A percentile compares a stretch with the other conserved stretches of the same genome.
Conservation (phyloP, 768 basidiomycete genomes). For the Hygrophoropsis aurantiaca region DNA sequence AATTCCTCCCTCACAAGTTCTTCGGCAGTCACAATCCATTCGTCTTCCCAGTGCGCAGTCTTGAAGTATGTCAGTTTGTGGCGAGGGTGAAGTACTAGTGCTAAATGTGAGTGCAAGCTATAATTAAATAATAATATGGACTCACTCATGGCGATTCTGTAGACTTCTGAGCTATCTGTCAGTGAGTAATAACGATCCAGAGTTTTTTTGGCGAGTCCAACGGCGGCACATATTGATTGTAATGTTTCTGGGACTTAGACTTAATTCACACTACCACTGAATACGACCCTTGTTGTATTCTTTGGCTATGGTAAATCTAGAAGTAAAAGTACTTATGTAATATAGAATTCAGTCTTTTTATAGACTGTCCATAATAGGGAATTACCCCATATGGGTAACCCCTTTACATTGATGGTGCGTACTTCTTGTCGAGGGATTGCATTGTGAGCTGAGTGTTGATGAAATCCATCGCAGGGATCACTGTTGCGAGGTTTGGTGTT, state of each 20-base stretch:
- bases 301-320: too few relatives aligned
- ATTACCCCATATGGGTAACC: too few relatives aligned
- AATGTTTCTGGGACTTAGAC: too few relatives aligned
- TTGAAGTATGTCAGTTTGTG: conserved; percentile 31
- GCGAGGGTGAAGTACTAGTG: conserved; percentile 27
- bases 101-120: not conserved
- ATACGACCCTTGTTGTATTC: too few relatives aligned
- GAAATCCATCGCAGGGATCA: conserved; percentile 41
- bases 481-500: conserved; percentile 24
- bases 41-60: conserved; percentile 19
- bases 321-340: too few relatives aligned
- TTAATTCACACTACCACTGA: too few relatives aligned
- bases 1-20: conserved; percentile 21
- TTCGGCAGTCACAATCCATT: conserved; percentile 26
- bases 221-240: conserved; percentile 3
- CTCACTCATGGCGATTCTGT: conserved; percentile 28
- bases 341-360: too few relatives aligned
- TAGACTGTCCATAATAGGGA: conserved; percentile 5
- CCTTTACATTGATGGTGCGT: too few relatives aligned
- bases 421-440: too few relatives aligned
- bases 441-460: conserved; percentile 24
- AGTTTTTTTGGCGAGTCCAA: conserved; percentile 16
- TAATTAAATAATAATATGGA: conserved; percentile 1
- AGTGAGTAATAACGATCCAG: conserved; percentile 25
- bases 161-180: conserved; percentile 20